Base-by-base conservation (phyloP, 2,329 filamentous ascomycete genomes). In the Verticillium klebahnii region DNA sequence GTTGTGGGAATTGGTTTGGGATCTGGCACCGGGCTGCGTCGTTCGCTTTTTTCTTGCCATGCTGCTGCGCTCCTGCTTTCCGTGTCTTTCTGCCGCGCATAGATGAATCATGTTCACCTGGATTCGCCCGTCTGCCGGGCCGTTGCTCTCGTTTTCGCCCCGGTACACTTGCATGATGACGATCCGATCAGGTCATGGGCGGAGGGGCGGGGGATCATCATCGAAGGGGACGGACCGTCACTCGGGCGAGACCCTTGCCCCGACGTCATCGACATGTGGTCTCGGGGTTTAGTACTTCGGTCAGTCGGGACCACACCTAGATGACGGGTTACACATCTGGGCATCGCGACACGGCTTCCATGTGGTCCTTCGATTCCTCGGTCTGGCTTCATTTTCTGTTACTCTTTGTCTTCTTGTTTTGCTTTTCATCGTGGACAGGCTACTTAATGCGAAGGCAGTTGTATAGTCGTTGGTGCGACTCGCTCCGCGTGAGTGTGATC, bases 41-140 rank as follows among this genome's bases (percentile, higher is more conserved):
- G 58, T 64, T 65, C 59, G 60, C 59, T 62, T 61, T 60, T 62
- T 62, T 59, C 63, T 57, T 52, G 45, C 45, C 45, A 29, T 52
- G 45, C 45, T 52, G 45, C 45, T 52, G 45, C 45, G 45, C 45
- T 52, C 45, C 58, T 55, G 54, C 45, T 58, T 25, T 56, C 56
- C 57, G 50, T 59, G 56, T 63, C 50, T 61, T 63, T 31, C 34
- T 59, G 56, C 55, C 39, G 55, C 62, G 60, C 45, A 62, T 62
- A 62, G 60, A 64, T 58, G 32, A 64, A 62, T 64, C 59, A 64
- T 64, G 62, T 62, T 64, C 45, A 52, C 45, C 32, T 57, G 55
- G 55, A 57, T 34, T n/a, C 17, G 55, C 55, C 34, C 55, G 34
- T 32, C 55, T 12, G 31, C 25, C 12, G 29, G 25, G 55, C 55